These are phyloP conservation scores for Ustilago shanxiensis DNA, from an alignment of 1,284 basidiomycete genomes.

Conservation along the genomic window DNA sequence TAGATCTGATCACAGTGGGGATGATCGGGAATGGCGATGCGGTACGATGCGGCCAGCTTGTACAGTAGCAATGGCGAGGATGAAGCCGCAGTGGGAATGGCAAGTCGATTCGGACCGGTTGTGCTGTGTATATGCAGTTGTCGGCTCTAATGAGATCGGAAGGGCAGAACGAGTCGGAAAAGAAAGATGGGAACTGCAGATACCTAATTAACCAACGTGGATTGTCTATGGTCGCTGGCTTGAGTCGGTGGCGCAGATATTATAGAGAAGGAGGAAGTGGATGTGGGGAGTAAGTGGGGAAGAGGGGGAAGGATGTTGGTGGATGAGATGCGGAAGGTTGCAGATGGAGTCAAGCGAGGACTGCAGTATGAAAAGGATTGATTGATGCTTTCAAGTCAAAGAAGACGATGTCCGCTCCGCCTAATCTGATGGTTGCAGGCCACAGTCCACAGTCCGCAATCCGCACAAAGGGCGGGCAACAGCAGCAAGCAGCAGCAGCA, in stretches of 20 bases:
- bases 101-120: neutral
- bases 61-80: no score
- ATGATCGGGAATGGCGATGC: neutral
- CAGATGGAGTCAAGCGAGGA: neutral
- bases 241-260: neutral
- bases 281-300: neutral
- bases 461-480: no score
- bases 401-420: slow-evolving; percentile 6
- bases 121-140: neutral
- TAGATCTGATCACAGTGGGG: slow-evolving; percentile 3
- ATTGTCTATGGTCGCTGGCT: neutral
- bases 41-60: no score
- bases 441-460: neutral
- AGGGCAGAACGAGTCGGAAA: neutral
- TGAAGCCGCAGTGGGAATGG: neutral
- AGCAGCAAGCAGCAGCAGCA: no score
- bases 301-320: neutral
- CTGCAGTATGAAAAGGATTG: neutral
- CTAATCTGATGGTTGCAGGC: slow-evolving; percentile 1
- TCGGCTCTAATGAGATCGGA: slow-evolving; percentile 5
- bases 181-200: neutral
- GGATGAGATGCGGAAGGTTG: neutral
- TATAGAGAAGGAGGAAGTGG: neutral
- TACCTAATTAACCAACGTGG: neutral
- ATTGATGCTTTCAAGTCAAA: neutral